Percentiles rank a stretch among this genome's conserved stretches.
phyloP scores from a whole-genome alignment of 1,139 yeast genomes.

The Candida tunisiensis region DNA sequence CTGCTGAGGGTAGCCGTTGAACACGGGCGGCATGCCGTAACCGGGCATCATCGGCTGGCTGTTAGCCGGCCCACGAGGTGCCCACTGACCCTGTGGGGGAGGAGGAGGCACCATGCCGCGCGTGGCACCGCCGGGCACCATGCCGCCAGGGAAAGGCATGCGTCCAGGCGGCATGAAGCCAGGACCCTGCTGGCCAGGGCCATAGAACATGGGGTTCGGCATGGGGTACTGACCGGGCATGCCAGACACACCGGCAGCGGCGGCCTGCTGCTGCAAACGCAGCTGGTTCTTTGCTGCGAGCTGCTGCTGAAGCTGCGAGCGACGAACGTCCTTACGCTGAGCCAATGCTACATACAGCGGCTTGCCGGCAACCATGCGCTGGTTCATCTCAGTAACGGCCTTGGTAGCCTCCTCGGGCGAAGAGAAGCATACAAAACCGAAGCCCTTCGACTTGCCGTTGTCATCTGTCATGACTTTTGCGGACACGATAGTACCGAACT shows the following conservation, averaged over 20 bases:
- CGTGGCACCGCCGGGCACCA: conserved; percentile 57
- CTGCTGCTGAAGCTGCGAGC: conserved; percentile 94
- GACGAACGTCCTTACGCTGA: conserved; percentile 97
- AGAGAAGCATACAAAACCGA: conserved; percentile 96
- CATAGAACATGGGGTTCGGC: conserved; percentile 81
- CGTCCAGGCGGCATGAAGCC: conserved; percentile 60
- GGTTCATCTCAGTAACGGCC: conserved; percentile 98
- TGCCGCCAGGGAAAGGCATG: conserved; percentile 71
- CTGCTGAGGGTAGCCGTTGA: conserved; percentile 37
- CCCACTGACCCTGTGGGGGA: conserved; percentile 60
- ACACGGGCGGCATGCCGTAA: conserved; percentile 73
- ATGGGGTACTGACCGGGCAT: conserved; percentile 82
- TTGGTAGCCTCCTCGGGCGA: conserved; percentile 98
- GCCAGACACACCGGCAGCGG: conserved; percentile 64
- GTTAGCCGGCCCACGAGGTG: conserved; percentile 28
- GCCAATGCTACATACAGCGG: conserved; percentile 98
- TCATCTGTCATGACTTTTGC: conserved; percentile 96
- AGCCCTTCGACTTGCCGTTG: conserved; percentile 89
- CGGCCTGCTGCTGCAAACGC: conserved; percentile 85
- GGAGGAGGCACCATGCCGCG: conserved; percentile 47
- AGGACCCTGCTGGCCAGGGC: conserved; percentile 42
- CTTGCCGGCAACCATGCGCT: conserved; percentile 88
- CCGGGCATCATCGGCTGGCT: conserved; percentile 16
- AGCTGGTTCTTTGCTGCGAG: conserved; percentile 96
- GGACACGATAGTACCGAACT: conserved; percentile 89